These are phyloP conservation scores for Colletotrichum musicola DNA, from an alignment of 2,329 filamentous ascomycete species.

Conservation along the genomic window DNA sequence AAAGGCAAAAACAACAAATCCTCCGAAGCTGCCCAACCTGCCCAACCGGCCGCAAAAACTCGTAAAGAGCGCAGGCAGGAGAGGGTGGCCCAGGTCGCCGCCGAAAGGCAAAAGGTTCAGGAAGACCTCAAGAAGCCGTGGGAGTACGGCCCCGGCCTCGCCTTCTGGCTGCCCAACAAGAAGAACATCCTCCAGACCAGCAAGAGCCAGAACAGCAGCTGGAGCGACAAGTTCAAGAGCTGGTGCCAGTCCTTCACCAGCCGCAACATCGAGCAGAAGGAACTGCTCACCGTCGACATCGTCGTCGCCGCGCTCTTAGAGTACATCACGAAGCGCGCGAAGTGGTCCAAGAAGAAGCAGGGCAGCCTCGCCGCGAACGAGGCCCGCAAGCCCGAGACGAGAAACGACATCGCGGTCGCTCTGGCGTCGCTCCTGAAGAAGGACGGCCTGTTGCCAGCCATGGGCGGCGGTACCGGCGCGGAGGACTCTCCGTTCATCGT, in stretches of 20 bases:
- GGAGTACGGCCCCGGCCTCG: slow-evolving; percentile 19
- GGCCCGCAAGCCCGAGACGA: slow-evolving; percentile 25
- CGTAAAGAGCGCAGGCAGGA: slow-evolving; percentile 24
- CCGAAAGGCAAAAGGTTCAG: slow-evolving; percentile 23
- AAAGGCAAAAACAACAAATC: too few species aligned
- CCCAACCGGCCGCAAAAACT: slow-evolving; percentile 4
- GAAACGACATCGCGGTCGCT: slow-evolving; percentile 23
- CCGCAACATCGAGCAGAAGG: slow-evolving; percentile 27
- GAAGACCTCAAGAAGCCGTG: slow-evolving; percentile 14
- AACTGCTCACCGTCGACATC: slow-evolving; percentile 31
- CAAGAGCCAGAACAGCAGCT: slow-evolving; percentile 39
- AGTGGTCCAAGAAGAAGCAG: slow-evolving; percentile 33
- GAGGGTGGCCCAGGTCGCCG: slow-evolving; percentile 6
- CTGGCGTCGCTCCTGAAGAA: slow-evolving; percentile 30
- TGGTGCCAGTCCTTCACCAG: slow-evolving; percentile 49
- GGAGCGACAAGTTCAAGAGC: slow-evolving; percentile 50
- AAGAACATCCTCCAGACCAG: slow-evolving; percentile 26
- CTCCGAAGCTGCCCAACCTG: not conserved
- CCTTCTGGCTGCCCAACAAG: slow-evolving; percentile 24
- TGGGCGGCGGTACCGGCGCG: slow-evolving; percentile 3
- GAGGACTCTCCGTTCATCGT: slow-evolving; percentile 29
- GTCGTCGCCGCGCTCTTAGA: slow-evolving; percentile 23
- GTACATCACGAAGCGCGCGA: slow-evolving; percentile 23
- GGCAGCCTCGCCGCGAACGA: slow-evolving; percentile 9
- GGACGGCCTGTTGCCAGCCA: slow-evolving; percentile 10